phyloP scores from a whole-genome alignment of 768 basidiomycete genomes.

The Macrolepiota albuminosa region DNA sequence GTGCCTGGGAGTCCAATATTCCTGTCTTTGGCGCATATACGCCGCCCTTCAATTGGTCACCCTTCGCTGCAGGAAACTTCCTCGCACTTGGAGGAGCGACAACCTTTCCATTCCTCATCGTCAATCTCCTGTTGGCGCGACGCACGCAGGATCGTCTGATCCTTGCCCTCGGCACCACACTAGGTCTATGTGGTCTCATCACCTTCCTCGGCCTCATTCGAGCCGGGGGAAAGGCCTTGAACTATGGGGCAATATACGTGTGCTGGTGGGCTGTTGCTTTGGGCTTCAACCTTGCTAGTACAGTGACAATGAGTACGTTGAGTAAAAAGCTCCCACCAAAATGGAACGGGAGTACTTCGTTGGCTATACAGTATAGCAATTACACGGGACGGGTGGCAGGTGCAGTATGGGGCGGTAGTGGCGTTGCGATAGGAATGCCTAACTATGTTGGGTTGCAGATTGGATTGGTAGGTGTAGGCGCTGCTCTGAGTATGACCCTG shows the following conservation, averaged over 20 bases:
- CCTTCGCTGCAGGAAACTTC: slow-evolving; percentile 64
- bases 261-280: slow-evolving; percentile 61
- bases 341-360: slow-evolving; percentile 54
- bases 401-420: slow-evolving; percentile 65
- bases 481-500: slow-evolving; percentile 44
- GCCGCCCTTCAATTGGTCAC: slow-evolving; percentile 47
- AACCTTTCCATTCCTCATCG: slow-evolving; percentile 62
- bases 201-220: slow-evolving; percentile 43
- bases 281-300: slow-evolving; percentile 71
- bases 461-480: slow-evolving; percentile 54
- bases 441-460: slow-evolving; percentile 58
- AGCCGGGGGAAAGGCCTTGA: slow-evolving; percentile 15
- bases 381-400: slow-evolving; percentile 62
- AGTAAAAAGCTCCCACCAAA: slow-evolving; percentile 63
- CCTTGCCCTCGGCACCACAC: slow-evolving; percentile 44
- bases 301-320: slow-evolving; percentile 59
- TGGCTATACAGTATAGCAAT: slow-evolving; percentile 67
- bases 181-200: slow-evolving; percentile 51
- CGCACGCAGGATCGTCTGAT: slow-evolving; percentile 58
- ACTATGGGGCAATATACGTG: slow-evolving; percentile 41
- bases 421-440: slow-evolving; percentile 54
- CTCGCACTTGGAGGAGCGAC: slow-evolving; percentile 62
- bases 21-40: slow-evolving; percentile 49
- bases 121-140: slow-evolving; percentile 52
- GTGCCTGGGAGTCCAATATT: slow-evolving; percentile 65